Evolutionary conservation across 768 basidiomycete genomes (phyloP).

Genomic region (Kwoniella heveanensis): DNA sequence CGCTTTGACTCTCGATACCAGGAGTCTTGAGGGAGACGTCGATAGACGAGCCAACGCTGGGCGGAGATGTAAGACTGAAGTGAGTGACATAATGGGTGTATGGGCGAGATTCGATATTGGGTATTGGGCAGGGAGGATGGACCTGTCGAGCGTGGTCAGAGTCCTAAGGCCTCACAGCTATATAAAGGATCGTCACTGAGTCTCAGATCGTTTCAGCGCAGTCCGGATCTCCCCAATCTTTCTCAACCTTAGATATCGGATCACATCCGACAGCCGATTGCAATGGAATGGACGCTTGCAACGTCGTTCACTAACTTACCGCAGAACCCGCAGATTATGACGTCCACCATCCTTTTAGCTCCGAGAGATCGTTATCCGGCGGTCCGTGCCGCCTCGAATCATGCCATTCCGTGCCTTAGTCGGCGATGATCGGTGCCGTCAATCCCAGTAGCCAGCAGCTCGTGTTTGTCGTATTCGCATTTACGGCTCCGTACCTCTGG

Average conservation of each 20-base stretch:
- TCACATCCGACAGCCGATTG: no score
- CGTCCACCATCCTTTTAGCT: background rate
- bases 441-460: background rate
- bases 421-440: constrained; percentile 20
- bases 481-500: constrained; percentile 2
- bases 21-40: no score
- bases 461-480: background rate
- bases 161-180: no score
- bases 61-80: background rate
- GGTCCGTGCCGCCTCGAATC: constrained; percentile 9
- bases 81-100: background rate
- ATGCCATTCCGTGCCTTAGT: constrained; percentile 6
- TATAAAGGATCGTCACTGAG: no score
- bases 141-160: no score
- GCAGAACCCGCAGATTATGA: background rate
- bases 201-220: no score
- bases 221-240: no score
- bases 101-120: background rate
- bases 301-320: no score
- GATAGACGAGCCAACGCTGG: background rate
- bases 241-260: no score
- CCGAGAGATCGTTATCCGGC: constrained; percentile 3
- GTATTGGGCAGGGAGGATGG: no score
- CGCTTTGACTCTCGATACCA: background rate
- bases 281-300: no score